These are phyloP conservation scores for Nidularia sp. DNA, from an alignment of 768 basidiomycete genomes.

Conservation along the genomic window DNA sequence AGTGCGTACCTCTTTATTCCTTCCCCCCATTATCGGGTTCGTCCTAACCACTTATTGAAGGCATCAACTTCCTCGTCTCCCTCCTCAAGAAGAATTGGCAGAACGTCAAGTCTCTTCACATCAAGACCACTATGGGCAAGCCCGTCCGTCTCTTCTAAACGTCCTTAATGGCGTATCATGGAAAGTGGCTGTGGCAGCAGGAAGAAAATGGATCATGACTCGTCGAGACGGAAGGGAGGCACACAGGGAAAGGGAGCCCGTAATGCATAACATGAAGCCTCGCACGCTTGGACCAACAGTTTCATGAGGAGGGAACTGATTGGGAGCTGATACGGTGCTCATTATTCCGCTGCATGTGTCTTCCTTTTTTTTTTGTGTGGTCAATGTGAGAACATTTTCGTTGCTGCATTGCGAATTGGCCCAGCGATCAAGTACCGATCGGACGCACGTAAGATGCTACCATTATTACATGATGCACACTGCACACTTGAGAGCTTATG, in stretches of 20 bases:
- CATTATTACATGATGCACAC: too few species aligned
- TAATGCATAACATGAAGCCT: conserved; percentile 93
- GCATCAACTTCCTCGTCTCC: conserved; percentile 99
- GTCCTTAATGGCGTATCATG: not conserved
- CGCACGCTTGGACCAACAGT: conserved; percentile 99
- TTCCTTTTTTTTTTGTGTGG: too few species aligned
- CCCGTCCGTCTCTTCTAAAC: conserved; percentile 88
- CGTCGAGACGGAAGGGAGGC: conserved; percentile 10
- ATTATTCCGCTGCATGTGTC: too few species aligned
- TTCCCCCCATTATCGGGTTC: not conserved
- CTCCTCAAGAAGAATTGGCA: conserved; percentile 99
- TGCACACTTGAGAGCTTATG: too few species aligned
- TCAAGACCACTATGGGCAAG: conserved; percentile 99
- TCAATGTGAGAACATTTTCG: too few species aligned
- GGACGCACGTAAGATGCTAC: too few species aligned
- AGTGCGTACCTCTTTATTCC: conserved; percentile 41
- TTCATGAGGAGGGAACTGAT: conserved; percentile 69
- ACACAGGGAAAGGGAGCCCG: conserved; percentile 28
- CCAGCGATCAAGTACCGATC: too few species aligned
- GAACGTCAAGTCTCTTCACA: conserved; percentile 97
- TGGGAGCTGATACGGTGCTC: conserved; percentile 73
- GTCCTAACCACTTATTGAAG: conserved; percentile 29
- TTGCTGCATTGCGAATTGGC: too few species aligned
- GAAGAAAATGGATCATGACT: not conserved
- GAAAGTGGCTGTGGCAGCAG: not conserved